Conservation (phyloP, 1,284 basidiomycete genomes). For the Vanrija pseudolonga region DNA sequence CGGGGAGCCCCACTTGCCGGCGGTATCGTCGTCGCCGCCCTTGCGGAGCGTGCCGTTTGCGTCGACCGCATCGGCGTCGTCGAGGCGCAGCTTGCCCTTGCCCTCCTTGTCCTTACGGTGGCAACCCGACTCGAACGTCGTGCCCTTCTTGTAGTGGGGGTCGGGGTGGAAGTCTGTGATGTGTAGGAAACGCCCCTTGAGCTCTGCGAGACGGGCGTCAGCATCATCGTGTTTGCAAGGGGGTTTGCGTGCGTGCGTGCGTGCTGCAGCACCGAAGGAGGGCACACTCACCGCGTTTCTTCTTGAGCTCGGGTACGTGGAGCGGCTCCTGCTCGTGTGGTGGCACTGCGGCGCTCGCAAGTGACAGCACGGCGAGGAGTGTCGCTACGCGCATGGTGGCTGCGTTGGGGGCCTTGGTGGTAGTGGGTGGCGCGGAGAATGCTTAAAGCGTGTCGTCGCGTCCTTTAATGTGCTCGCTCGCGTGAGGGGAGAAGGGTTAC, state of each 20-base stretch:
- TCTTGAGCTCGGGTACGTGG: background rate
- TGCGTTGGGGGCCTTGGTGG: no score
- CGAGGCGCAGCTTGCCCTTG: constrained; percentile 9
- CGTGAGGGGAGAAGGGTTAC: no score
- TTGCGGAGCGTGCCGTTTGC: constrained; percentile 4
- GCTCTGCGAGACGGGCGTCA: constrained; percentile 21
- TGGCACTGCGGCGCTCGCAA: background rate
- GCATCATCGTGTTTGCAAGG: background rate
- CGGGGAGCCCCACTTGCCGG: constrained; percentile 6
- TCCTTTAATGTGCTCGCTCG: no score
- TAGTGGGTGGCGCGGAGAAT: no score
- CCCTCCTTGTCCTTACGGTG: constrained; percentile 29
- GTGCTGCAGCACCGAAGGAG: background rate
- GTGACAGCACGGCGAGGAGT: background rate
- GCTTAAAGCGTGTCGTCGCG: no score
- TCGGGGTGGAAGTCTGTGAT: constrained; percentile 52
- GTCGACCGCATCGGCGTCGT: constrained; percentile 11
- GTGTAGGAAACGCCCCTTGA: constrained; percentile 47
- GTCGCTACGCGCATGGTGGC: background rate
- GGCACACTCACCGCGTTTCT: constrained; percentile 11
- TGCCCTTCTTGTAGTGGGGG: constrained; percentile 41
- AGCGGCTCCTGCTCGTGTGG: background rate
- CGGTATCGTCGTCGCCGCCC: background rate
- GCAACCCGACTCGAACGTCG: constrained; percentile 43
- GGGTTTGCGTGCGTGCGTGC: background rate